Base-by-base conservation (phyloP, 176 grass and related monocot species). In the Puccinellia tenuiflora region DNA sequence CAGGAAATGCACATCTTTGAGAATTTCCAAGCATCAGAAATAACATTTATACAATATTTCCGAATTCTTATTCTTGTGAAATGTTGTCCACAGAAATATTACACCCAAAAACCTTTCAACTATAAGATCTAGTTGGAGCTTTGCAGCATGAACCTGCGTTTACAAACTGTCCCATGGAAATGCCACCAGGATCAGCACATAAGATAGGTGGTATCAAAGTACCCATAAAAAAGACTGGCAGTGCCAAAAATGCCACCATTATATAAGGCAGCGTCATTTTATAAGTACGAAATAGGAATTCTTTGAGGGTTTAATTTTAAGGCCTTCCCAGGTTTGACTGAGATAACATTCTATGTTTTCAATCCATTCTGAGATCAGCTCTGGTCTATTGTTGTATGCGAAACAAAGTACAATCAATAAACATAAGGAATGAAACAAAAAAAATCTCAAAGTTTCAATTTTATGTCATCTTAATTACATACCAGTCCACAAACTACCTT, bases 41-140 rank as follows among this genome's bases (percentile, higher is more conserved):
- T 52, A 8, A 68, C 30, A 33, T 47, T 76, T 53, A 22, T 79
- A 75, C 7, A 75, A 80, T 79, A 82, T 18, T 75, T 45, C 37
- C 61, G 15, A 26, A 45, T 15, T 16, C 17, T 26, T 65, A 4
- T 48, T 46, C 40, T 45, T 22, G 43, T 31, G 26, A 65, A 66
- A 65, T 59, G 38, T 79, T 59, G 6, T 69, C 51, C 39, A 39
- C 11, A 82, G n/a, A 78, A 48, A 81, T 50, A 70, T 22, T 75
- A 75, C 15, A 64, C 43, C 52, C 24, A 35, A 3, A 83, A 78
- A 52, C 12, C 2, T 79, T 79, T 79, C 54, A 56, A 82, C 9
- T 21, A 21, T 17, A 66, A 75, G 5, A 75, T 57, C 39, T 53
- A 74, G 62, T 62, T 39, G 15, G 11, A 81, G 51, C 10, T 73